Conservation (phyloP, 2,329 filamentous ascomycete species). For the Xylariaceae sp. region DNA sequence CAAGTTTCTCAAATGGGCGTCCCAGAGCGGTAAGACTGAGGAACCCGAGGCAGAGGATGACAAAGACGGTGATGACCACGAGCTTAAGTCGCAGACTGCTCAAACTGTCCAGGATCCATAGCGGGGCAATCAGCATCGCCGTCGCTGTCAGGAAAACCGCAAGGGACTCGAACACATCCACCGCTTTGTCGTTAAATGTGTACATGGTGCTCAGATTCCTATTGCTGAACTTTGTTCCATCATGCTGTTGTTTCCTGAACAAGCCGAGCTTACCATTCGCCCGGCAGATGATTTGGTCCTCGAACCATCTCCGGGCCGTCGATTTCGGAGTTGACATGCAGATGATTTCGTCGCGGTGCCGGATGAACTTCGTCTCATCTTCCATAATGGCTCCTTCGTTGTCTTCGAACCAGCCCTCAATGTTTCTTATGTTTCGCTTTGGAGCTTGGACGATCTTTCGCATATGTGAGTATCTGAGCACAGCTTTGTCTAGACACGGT, state of each 20-base stretch:
- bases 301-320: slow-evolving; percentile 3
- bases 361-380: slow-evolving; percentile 3
- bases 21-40: slow-evolving; percentile 1
- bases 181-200: not conserved
- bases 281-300: slow-evolving; percentile 53
- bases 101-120: slow-evolving; percentile 3
- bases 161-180: slow-evolving; percentile 7
- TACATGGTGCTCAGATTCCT: not conserved
- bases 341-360: slow-evolving; percentile 3
- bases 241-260: not conserved
- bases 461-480: slow-evolving; percentile 3
- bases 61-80: slow-evolving; percentile 21
- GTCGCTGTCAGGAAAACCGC: slow-evolving; percentile 11
- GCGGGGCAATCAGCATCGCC: slow-evolving; percentile 15
- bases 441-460: slow-evolving; percentile 1
- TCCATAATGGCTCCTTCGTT: slow-evolving; percentile 5
- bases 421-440: not conserved
- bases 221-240: not conserved
- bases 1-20: slow-evolving; percentile 4
- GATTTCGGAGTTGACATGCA: slow-evolving; percentile 2
- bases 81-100: slow-evolving; percentile 28
- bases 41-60: not conserved
- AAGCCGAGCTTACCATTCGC: slow-evolving; percentile 64
- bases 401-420: slow-evolving; percentile 4
- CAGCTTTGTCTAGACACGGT: not conserved